phyloP scores from a whole-genome alignment of 208 protist species.

The Trichomonas vaginalis region DNA sequence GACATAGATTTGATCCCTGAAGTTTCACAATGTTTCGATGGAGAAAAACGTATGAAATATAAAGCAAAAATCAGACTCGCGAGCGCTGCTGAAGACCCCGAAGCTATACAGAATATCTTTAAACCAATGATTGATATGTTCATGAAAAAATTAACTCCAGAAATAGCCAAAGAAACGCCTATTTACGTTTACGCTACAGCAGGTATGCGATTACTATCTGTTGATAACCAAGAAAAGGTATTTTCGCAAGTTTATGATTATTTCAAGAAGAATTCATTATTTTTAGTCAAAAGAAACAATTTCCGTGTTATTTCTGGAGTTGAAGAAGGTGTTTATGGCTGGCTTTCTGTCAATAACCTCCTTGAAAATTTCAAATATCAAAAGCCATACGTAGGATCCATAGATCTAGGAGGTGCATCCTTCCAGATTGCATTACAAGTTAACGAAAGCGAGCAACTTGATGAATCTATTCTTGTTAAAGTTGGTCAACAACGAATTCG shows the following conservation, averaged over 20 bases:
- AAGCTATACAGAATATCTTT: not conserved
- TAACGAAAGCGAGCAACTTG: not conserved
- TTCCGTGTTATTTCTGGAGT: not conserved
- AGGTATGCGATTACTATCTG: not conserved
- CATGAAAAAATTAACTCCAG: not conserved
- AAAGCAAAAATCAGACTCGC: not conserved
- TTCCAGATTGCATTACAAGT: not conserved
- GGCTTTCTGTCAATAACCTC: not conserved
- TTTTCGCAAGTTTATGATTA: not conserved
- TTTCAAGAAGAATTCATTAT: not conserved
- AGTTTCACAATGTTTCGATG: not conserved
- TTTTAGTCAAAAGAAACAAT: not conserved
- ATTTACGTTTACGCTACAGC: not conserved
- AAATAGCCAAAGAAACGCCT: not conserved
- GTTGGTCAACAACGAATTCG: not conserved
- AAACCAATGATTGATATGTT: not conserved
- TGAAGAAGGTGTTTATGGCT: not conserved
- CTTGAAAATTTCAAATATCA: not conserved
- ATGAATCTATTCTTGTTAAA: not conserved
- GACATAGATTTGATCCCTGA: not conserved
- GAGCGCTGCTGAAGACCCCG: not conserved
- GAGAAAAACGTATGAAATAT: not conserved
- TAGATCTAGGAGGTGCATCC: not conserved
- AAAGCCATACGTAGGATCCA: not conserved
- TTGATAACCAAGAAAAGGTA: not conserved